Base-by-base conservation (phyloP, 805 yeast genomes). In the Candida silvatica region DNA sequence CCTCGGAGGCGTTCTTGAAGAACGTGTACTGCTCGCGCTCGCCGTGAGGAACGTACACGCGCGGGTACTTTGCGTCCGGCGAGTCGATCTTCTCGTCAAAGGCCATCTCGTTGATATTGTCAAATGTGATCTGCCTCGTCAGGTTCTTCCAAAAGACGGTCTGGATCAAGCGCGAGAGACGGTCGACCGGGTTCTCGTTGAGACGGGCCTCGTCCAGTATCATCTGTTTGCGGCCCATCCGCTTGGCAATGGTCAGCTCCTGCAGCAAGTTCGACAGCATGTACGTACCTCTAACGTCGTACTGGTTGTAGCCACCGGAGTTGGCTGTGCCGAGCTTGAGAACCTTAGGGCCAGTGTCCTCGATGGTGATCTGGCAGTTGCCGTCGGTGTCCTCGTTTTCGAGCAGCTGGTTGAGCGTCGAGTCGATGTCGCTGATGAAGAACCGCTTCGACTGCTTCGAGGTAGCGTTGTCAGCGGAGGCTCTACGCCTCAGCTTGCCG, bases 181-280 rank as follows among this genome's bases (percentile, higher is more conserved):
- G 66, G 37, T 67, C 69, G 5, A 86, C 95, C 0, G 97, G 97
- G 51, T 85, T 85, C 57, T 87, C 96, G 52, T 75, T 81, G 38
- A 88, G 66, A 41, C 95, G 60, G 6, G 78, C 80, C 54, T 87
- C 95, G 55, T 86, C 95, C 40, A 87, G 58, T 33, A 83, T 66
- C 66, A 86, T 76, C 49, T 77, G 81, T 42, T 74, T 77, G 42
- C 90, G 68, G 6, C 95, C 95, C 54, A 77, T 72, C 37, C 81
- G 64, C 51, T 82, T 75, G 11, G 96, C 96, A 41, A 86, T 76
- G 1, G 95, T 85, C 44, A 87, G 65, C 57, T 87, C 97, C 60
- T 87, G 96, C 37, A 87, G 65, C 27, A 88, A 59, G 56, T 88
- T 88, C 0, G 92, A 79, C 32, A 87, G 61, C 88, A 82, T 82